phyloP scores from a whole-genome alignment of 2,329 filamentous ascomycete species.

The Chaetomiaceae sp. region DNA sequence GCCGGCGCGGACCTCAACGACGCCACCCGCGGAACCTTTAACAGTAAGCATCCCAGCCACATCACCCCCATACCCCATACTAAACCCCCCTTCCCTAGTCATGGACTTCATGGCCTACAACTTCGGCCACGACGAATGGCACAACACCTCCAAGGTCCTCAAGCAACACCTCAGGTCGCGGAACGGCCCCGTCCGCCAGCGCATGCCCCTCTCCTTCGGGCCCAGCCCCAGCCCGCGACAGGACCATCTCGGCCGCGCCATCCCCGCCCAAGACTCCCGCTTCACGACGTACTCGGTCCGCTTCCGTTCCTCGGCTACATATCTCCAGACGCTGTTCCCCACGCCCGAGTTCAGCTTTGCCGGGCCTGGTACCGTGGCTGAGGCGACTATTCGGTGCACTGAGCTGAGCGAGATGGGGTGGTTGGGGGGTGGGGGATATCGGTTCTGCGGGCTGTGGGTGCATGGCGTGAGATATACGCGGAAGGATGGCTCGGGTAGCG shows the following conservation, averaged over 20 bases:
- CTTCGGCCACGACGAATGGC: slow-evolving; percentile 55
- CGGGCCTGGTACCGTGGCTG: slow-evolving; percentile 39
- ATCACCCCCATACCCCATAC: not conserved
- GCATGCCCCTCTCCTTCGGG: slow-evolving; percentile 44
- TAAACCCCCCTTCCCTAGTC: slow-evolving; percentile 1
- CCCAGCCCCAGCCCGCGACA: slow-evolving; percentile 44
- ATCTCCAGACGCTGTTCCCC: slow-evolving; percentile 46
- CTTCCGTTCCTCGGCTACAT: slow-evolving; percentile 45
- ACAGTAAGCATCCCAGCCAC: no score
- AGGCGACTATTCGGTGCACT: slow-evolving; percentile 40
- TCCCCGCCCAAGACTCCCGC: slow-evolving; percentile 20
- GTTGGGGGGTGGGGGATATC: slow-evolving; percentile 57
- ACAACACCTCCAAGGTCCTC: slow-evolving; percentile 46
- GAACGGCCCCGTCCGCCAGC: slow-evolving; percentile 36
- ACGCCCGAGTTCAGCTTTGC: slow-evolving; percentile 38
- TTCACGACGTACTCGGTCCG: slow-evolving; percentile 44
- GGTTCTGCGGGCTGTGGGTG: slow-evolving; percentile 54
- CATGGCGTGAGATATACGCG: slow-evolving; percentile 56
- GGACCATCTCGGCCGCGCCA: slow-evolving; percentile 25
- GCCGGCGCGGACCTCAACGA: slow-evolving; percentile 8
- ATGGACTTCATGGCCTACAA: slow-evolving; percentile 44
- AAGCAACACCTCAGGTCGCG: slow-evolving; percentile 43
- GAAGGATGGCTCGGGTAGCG: slow-evolving; percentile 41
- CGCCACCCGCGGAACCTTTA: slow-evolving; percentile 3
- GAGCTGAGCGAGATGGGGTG: slow-evolving; percentile 50